Percentiles rank a stretch among this genome's conserved stretches.
These are phyloP conservation scores for Aspergillus fischeri DNA, from an alignment of 2,329 filamentous ascomycete species.

Conservation along the genomic window DNA sequence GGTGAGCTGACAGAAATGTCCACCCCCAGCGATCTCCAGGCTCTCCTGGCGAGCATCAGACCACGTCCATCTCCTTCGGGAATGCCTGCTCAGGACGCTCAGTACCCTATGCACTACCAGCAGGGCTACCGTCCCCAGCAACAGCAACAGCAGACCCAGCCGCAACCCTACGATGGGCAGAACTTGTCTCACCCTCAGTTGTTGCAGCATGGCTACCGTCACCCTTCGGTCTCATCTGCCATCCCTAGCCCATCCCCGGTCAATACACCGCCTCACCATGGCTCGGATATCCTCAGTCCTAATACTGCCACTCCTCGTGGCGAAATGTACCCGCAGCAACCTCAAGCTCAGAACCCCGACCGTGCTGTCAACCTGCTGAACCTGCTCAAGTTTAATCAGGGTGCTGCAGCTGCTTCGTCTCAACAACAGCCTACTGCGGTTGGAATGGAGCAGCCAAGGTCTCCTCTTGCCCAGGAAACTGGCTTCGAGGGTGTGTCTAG, in stretches of 20 bases:
- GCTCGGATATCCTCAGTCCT: conserved; percentile 57
- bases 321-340: conserved; percentile 39
- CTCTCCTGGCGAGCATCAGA: conserved; percentile 44
- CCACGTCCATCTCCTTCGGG: conserved; percentile 36
- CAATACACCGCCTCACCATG: conserved; percentile 53
- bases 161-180: conserved; percentile 27
- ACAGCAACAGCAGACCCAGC: conserved; percentile 25
- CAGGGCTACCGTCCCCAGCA: conserved; percentile 30
- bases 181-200: conserved; percentile 29
- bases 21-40: conserved; percentile 44
- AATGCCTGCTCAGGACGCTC: conserved; percentile 27
- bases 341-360: conserved; percentile 41
- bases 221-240: conserved; percentile 56
- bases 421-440: conserved; percentile 27
- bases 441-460: conserved; percentile 23
- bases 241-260: conserved; percentile 53
- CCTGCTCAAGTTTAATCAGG: conserved; percentile 61
- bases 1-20: conserved; percentile 44
- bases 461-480: conserved; percentile 24
- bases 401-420: conserved; percentile 25
- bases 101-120: conserved; percentile 28
- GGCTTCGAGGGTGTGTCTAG: conserved; percentile 16
- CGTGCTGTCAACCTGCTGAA: conserved; percentile 59
- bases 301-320: conserved; percentile 44
- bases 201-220: conserved; percentile 44